Evolutionary conservation across 805 yeast species (phyloP).

Genomic region (Maudiozyma barnettii): DNA sequence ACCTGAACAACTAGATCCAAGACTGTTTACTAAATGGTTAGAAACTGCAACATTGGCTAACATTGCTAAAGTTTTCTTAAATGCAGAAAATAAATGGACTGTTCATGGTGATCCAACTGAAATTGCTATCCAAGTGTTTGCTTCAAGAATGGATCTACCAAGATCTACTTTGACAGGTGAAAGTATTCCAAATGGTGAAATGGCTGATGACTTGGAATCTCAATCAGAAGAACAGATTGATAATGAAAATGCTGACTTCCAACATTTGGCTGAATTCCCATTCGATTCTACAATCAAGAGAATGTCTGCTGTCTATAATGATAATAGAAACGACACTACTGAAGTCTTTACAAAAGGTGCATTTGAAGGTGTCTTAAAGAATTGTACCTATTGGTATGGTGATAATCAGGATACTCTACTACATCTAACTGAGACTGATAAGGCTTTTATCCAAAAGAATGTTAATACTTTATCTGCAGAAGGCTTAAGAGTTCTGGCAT

Average conservation of each 20-base stretch:
- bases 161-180: slow-evolving; percentile 38
- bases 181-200: slow-evolving; percentile 1
- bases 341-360: slow-evolving; percentile 84
- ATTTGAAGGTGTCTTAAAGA: slow-evolving; percentile 56
- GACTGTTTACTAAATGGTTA: slow-evolving; percentile 42
- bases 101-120: slow-evolving; percentile 89
- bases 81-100: slow-evolving; percentile 46
- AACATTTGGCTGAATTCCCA: slow-evolving; percentile 67
- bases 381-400: slow-evolving; percentile 52
- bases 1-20: slow-evolving; percentile 13
- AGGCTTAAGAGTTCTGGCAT: slow-evolving; percentile 79
- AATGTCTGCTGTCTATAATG: slow-evolving; percentile 66
- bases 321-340: slow-evolving; percentile 45
- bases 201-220: slow-evolving; percentile 9
- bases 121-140: slow-evolving; percentile 75
- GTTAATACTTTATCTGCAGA: slow-evolving; percentile 62
- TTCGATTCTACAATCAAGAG: slow-evolving; percentile 78
- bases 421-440: slow-evolving; percentile 45
- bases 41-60: slow-evolving; percentile 68
- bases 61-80: slow-evolving; percentile 55
- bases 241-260: slow-evolving; percentile 41
- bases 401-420: slow-evolving; percentile 41
- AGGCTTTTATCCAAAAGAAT: slow-evolving; percentile 39
- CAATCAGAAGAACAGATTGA: slow-evolving; percentile 5
- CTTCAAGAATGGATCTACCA: slow-evolving; percentile 45